Evolutionary conservation across 2,329 filamentous ascomycete genomes (phyloP).

Genomic region (Pseudopithomyces chartarum): DNA sequence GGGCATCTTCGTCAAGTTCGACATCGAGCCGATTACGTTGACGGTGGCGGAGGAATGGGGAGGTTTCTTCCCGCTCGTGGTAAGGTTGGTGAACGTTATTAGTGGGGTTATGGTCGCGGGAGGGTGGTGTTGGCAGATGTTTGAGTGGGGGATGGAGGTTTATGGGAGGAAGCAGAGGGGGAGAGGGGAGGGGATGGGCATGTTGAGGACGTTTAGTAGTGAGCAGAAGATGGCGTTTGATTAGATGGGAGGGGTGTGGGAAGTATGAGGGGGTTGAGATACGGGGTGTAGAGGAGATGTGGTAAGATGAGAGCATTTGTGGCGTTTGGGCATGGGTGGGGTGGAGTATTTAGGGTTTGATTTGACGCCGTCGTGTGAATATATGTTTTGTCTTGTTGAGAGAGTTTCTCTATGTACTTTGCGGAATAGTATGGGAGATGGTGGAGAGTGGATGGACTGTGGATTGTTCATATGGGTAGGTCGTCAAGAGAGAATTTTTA

Average conservation of each 20-base stretch:
- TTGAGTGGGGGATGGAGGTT: constrained; percentile 70
- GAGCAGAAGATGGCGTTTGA: constrained; percentile 25
- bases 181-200: constrained; percentile 51
- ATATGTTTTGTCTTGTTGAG: not conserved
- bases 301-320: constrained; percentile 5
- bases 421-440: not conserved
- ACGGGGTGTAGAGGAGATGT: not conserved
- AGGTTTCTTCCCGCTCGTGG: constrained; percentile 72
- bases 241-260: not conserved
- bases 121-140: constrained; percentile 88
- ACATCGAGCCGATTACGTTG: constrained; percentile 93
- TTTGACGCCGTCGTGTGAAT: not conserved
- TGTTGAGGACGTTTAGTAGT: constrained; percentile 46
- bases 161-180: constrained; percentile 48
- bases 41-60: constrained; percentile 82
- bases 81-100: constrained; percentile 88
- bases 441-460: not conserved
- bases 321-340: constrained; percentile 9
- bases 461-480: not conserved
- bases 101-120: constrained; percentile 90
- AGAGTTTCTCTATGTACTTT: not conserved
- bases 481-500: too few relatives aligned
- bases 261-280: not conserved
- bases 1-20: constrained; percentile 97
- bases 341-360: constrained; percentile 3